Percentiles rank a stretch among this genome's conserved stretches.
Conservation (phyloP, 352 stramenopile species). For the Phytopythium delawarense region DNA sequence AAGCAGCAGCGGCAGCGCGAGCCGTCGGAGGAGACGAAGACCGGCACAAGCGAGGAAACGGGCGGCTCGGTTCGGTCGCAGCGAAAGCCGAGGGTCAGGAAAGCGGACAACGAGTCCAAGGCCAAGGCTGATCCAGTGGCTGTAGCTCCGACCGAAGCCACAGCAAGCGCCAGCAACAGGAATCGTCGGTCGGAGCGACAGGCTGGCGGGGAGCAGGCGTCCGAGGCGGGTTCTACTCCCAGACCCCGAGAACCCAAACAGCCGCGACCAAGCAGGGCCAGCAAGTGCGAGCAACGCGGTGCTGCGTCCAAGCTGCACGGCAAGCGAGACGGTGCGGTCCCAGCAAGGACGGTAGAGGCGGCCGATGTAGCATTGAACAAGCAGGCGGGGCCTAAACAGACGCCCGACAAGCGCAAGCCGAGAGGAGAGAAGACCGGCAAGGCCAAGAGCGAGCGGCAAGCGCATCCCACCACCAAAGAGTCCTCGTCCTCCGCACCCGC, state of each 20-base stretch:
- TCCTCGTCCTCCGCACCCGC: background rate
- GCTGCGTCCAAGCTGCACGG: background rate
- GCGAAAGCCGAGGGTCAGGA: background rate
- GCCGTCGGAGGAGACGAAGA: background rate
- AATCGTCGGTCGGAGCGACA: conserved; percentile 1
- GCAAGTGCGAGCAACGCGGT: background rate
- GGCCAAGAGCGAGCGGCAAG: background rate
- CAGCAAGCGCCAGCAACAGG: too few relatives aligned
- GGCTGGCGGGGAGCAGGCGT: conserved; percentile 15
- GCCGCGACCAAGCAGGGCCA: background rate
- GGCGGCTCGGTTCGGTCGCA: background rate
- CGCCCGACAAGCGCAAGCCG: background rate
- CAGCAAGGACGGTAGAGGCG: background rate
- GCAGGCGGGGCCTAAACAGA: background rate
- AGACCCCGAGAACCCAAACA: background rate
- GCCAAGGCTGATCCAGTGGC: background rate
- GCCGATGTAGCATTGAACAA: background rate
- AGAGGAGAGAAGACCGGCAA: background rate
- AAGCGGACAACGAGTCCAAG: background rate
- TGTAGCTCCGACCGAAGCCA: background rate
- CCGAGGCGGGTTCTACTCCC: background rate
- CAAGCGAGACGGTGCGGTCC: background rate
- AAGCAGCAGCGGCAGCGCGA: conserved; percentile 15
- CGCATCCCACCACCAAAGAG: background rate
- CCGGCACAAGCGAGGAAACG: too few relatives aligned